These are phyloP conservation scores for Xerocomus potaroensis DNA, from an alignment of 768 basidiomycete genomes.

Conservation along the genomic window DNA sequence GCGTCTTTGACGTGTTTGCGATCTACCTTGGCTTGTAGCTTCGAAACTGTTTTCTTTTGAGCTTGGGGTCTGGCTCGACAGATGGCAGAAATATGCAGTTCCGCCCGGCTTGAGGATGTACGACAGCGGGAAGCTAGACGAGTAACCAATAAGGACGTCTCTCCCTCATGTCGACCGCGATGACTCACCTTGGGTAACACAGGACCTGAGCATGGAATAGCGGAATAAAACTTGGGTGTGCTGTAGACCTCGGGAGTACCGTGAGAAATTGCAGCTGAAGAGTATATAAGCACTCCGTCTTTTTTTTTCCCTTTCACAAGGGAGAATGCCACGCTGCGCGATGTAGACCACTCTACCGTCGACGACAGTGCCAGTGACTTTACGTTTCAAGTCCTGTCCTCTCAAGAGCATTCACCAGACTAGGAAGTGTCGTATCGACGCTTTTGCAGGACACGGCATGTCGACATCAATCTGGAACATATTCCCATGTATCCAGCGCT, in stretches of 20 bases:
- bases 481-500: not conserved
- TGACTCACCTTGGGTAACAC: slow-evolving; percentile 18
- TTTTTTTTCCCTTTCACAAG: slow-evolving; percentile 30
- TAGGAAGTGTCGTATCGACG: slow-evolving; percentile 65
- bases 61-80: slow-evolving; percentile 34
- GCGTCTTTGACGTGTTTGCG: slow-evolving; percentile 33
- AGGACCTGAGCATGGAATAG: slow-evolving; percentile 27
- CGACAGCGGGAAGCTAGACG: slow-evolving; percentile 34
- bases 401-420: slow-evolving; percentile 51
- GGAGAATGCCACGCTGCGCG: slow-evolving; percentile 66
- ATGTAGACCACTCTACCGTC: slow-evolving; percentile 47
- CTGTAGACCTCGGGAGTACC: slow-evolving; percentile 18
- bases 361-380: slow-evolving; percentile 64
- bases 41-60: slow-evolving; percentile 40
- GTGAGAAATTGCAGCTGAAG: slow-evolving; percentile 37
- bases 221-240: slow-evolving; percentile 6
- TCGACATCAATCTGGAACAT: slow-evolving; percentile 58
- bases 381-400: slow-evolving; percentile 47
- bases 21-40: slow-evolving; percentile 43
- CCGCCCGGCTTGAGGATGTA: slow-evolving; percentile 38
- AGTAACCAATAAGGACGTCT: not conserved
- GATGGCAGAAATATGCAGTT: slow-evolving; percentile 49
- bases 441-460: slow-evolving; percentile 53
- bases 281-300: slow-evolving; percentile 21
- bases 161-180: not conserved